Percentiles rank a stretch among this genome's conserved stretches.
Conservation (phyloP, 2,329 filamentous ascomycete species). For the Aschersonia sp. region DNA sequence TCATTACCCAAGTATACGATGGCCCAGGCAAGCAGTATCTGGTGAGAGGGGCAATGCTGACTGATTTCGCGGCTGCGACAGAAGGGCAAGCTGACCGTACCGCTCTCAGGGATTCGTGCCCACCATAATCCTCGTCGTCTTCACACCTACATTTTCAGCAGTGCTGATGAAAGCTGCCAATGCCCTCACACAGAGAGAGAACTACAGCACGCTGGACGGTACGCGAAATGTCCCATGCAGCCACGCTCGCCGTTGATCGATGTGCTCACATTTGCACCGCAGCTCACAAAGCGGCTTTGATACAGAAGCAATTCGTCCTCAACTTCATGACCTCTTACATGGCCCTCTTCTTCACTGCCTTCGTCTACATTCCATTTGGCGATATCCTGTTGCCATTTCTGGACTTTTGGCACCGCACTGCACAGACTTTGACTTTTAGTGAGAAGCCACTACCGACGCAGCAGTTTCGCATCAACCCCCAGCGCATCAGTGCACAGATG, state of each 20-base stretch:
- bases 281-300: constrained; percentile 71
- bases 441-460: constrained; percentile 53
- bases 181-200: constrained; percentile 68
- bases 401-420: constrained; percentile 63
- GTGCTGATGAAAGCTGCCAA: constrained; percentile 66
- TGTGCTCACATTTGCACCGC: not conserved
- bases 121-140: constrained; percentile 70
- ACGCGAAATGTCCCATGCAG: constrained; percentile 3
- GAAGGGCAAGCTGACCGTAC: not conserved
- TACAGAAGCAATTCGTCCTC: constrained; percentile 86
- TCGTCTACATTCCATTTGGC: constrained; percentile 89
- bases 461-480: constrained; percentile 69
- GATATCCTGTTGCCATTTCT: constrained; percentile 72
- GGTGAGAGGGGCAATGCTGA: constrained; percentile 30
- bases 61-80: not conserved
- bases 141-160: constrained; percentile 64
- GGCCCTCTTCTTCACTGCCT: constrained; percentile 81
- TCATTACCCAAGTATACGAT: constrained; percentile 85
- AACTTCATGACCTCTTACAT: constrained; percentile 96
- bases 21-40: constrained; percentile 78
- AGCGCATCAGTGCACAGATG: constrained; percentile 75
- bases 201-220: constrained; percentile 77
- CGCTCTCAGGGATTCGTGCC: constrained; percentile 61
- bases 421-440: constrained; percentile 60
- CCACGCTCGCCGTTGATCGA: not conserved